A percentile compares a stretch with the other conserved stretches of the same genome.
Conservation (phyloP, 2,329 filamentous ascomycete species). For the Coniochaeta hoffmannii region DNA sequence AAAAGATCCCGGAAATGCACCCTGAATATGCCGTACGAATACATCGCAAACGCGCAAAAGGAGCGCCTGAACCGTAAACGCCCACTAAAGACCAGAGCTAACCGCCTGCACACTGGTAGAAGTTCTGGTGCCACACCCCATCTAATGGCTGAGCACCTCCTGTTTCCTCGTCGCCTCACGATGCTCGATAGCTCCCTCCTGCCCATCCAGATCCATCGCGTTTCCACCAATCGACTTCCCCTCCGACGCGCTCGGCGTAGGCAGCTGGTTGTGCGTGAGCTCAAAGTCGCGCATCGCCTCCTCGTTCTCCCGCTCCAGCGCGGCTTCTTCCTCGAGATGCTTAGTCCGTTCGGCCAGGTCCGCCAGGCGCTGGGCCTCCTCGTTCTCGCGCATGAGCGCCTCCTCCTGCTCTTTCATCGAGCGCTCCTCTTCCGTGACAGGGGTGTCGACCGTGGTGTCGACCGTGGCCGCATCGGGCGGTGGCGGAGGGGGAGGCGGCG, state of each 20-base stretch:
- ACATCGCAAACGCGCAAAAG: too few relatives aligned
- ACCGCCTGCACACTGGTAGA: background rate
- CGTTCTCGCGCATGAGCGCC: conserved; percentile 43
- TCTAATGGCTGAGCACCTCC: conserved; percentile 16
- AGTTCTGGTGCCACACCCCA: background rate
- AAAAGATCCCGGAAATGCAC: too few relatives aligned
- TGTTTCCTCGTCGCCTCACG: conserved; percentile 8
- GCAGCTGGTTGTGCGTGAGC: conserved; percentile 19
- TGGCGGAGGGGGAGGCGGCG: conserved; percentile 42
- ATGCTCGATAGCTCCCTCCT: conserved; percentile 6
- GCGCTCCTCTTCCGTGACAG: conserved; percentile 33
- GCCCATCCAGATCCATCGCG: conserved; percentile 1
- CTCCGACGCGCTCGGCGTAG: background rate
- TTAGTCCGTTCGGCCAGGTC: conserved; percentile 30
- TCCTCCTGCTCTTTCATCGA: conserved; percentile 42
- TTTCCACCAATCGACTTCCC: background rate
- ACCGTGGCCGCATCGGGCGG: conserved; percentile 19
- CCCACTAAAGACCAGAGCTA: too few relatives aligned
- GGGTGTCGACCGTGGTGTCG: conserved; percentile 23
- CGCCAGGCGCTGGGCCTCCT: conserved; percentile 45
- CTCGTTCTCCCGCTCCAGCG: conserved; percentile 29
- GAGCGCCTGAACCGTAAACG: too few relatives aligned
- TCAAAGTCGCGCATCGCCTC: conserved; percentile 26
- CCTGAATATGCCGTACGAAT: too few relatives aligned
- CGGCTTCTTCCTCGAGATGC: conserved; percentile 19